Evolutionary conservation across 495 filamentous ascomycete genomes (phyloP).

Genomic region (Elasticomyces elasticus): DNA sequence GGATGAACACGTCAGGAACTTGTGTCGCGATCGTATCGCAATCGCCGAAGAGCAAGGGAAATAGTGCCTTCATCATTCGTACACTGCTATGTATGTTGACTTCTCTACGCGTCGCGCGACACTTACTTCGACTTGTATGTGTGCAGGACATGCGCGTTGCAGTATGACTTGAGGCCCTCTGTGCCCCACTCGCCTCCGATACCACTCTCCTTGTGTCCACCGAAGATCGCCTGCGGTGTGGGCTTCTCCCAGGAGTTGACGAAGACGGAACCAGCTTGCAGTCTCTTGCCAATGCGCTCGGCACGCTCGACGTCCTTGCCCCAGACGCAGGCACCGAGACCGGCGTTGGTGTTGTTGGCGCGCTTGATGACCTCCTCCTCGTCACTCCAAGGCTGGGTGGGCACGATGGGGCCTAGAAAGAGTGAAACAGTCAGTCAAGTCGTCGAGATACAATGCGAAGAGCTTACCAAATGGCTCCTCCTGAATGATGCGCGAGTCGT

Average conservation of each 20-base stretch:
- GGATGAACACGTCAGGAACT: background rate
- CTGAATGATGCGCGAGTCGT: slow-evolving; percentile 23
- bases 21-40: too few relatives aligned
- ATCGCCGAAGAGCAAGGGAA: too few relatives aligned
- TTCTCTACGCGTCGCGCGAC: background rate
- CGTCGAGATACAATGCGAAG: background rate
- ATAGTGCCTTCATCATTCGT: background rate
- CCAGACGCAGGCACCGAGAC: slow-evolving; percentile 45
- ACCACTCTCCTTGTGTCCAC: slow-evolving; percentile 56
- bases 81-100: background rate
- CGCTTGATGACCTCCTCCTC: slow-evolving; percentile 42
- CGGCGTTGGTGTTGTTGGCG: slow-evolving; percentile 40
- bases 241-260: slow-evolving; percentile 37
- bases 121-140: slow-evolving; percentile 30
- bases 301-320: slow-evolving; percentile 37
- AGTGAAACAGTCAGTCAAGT: background rate
- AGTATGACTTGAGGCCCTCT: slow-evolving; percentile 49
- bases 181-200: slow-evolving; percentile 52
- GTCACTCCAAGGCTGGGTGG: slow-evolving; percentile 39
- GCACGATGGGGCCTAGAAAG: slow-evolving; percentile 38
- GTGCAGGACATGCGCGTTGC: slow-evolving; percentile 44
- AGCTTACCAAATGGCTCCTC: slow-evolving; percentile 27
- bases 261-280: slow-evolving; percentile 41
- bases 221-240: slow-evolving; percentile 47
- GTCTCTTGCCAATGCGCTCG: slow-evolving; percentile 31